Conservation (phyloP, 176 grass and related monocot species). For the Ampelocalamus luodianensis region DNA sequence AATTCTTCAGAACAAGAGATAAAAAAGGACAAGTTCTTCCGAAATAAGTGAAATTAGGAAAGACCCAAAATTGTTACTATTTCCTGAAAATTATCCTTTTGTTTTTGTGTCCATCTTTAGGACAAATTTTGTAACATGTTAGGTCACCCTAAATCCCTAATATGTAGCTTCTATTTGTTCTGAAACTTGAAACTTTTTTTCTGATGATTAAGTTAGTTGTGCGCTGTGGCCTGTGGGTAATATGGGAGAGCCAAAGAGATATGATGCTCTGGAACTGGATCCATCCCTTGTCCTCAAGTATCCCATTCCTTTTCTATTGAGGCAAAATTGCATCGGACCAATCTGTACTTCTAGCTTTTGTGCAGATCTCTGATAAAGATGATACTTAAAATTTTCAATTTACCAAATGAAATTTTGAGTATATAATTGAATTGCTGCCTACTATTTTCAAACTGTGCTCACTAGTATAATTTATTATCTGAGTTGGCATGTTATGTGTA, state of each 20-base stretch:
- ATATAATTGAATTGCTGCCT: neutral
- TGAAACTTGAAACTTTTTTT: neutral
- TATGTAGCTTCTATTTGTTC: neutral
- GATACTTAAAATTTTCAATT: neutral
- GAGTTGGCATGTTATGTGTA: conserved; percentile 18
- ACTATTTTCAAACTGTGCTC: neutral
- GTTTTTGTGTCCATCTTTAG: too few species aligned
- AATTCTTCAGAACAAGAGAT: neutral
- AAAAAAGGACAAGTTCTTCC: neutral
- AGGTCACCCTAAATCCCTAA: too few species aligned
- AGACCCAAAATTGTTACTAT: too few species aligned
- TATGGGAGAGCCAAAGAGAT: neutral
- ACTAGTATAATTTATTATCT: neutral
- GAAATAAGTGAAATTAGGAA: neutral
- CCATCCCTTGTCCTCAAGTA: neutral
- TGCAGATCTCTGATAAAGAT: neutral
- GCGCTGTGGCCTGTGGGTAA: neutral
- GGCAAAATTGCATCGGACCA: neutral
- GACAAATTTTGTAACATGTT: too few species aligned
- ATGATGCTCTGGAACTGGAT: neutral
- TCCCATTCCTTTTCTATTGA: neutral
- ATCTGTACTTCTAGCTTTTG: conserved; percentile 2
- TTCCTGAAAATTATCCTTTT: too few species aligned
- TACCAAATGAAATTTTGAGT: neutral
- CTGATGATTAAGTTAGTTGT: neutral